A percentile compares a stretch with the other conserved stretches of the same genome.
phyloP scores from a whole-genome alignment of 23 red algal genomes.

The Gracilaria domingensis region DNA sequence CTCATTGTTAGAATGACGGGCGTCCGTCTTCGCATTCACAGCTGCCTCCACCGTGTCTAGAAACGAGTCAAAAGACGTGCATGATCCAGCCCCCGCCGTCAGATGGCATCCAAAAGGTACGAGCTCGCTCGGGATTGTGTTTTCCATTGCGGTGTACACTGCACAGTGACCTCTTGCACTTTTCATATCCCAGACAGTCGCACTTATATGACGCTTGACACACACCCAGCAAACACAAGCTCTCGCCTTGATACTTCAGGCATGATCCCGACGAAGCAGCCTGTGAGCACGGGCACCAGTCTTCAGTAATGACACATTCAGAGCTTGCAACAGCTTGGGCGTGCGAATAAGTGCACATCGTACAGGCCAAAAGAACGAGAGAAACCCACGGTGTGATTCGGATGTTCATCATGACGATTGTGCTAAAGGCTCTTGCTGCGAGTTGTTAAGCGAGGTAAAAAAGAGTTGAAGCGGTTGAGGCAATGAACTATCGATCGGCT shows the following conservation, averaged over 20 bases:
- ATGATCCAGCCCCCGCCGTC: slow-evolving; percentile 14
- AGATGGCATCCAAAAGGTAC: slow-evolving; percentile 44
- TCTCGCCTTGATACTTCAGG: slow-evolving; percentile 28
- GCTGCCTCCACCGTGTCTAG: slow-evolving; percentile 40
- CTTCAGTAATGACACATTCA: slow-evolving; percentile 22
- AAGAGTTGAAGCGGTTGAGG: neutral
- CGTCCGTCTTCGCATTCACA: slow-evolving; percentile 22
- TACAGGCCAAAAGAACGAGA: neutral
- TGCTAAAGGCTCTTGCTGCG: neutral
- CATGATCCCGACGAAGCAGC: slow-evolving; percentile 16
- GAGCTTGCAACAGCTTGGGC: slow-evolving; percentile 7
- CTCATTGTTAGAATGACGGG: neutral
- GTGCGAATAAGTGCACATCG: neutral
- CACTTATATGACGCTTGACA: slow-evolving; percentile 41
- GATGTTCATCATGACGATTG: neutral
- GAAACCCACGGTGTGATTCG: neutral
- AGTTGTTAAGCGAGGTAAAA: neutral
- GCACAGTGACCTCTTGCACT: slow-evolving; percentile 37
- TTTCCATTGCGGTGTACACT: slow-evolving; percentile 25
- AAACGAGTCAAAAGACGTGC: slow-evolving; percentile 29
- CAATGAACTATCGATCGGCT: neutral
- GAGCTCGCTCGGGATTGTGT: slow-evolving; percentile 32
- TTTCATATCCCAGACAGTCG: slow-evolving; percentile 51
- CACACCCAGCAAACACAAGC: slow-evolving; percentile 20
- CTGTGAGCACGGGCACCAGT: slow-evolving; percentile 12